Evolutionary conservation across 768 basidiomycete species (phyloP).

Genomic region (Suillus subalutaceus): DNA sequence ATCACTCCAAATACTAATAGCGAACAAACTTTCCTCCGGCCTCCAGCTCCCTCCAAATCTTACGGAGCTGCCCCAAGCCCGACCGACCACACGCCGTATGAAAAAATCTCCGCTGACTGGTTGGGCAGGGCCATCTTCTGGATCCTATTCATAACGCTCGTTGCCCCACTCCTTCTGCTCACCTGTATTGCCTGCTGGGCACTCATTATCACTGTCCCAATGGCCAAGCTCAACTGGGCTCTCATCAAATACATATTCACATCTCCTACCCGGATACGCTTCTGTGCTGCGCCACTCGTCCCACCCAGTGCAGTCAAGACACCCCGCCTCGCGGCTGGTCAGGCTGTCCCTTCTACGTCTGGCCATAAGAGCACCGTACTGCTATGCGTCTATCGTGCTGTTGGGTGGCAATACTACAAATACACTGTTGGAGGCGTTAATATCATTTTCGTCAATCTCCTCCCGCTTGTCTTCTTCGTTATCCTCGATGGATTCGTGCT

Average conservation of each 20-base stretch:
- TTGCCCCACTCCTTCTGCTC: slow-evolving; percentile 86
- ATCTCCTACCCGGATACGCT: slow-evolving; percentile 84
- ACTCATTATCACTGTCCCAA: slow-evolving; percentile 93
- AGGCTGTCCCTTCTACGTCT: slow-evolving; percentile 74
- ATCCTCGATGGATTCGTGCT: slow-evolving; percentile 92
- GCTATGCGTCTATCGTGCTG: slow-evolving; percentile 91
- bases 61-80: slow-evolving; percentile 63
- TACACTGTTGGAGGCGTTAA: slow-evolving; percentile 99
- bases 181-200: slow-evolving; percentile 94
- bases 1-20: slow-evolving; percentile 53
- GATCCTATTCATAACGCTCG: slow-evolving; percentile 70
- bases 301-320: slow-evolving; percentile 51
- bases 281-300: slow-evolving; percentile 83
- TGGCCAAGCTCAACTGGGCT: slow-evolving; percentile 98
- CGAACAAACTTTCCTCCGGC: slow-evolving; percentile 36
- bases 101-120: slow-evolving; percentile 42
- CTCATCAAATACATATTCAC: slow-evolving; percentile 80
- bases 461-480: slow-evolving; percentile 93
- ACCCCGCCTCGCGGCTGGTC: slow-evolving; percentile 80
- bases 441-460: slow-evolving; percentile 94
- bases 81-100: slow-evolving; percentile 20
- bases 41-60: slow-evolving; percentile 48
- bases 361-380: slow-evolving; percentile 85
- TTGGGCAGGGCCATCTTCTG: slow-evolving; percentile 84
- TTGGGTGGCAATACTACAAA: slow-evolving; percentile 94